Base-by-base conservation (phyloP, 352 stramenopile genomes). In the Phytopythium aichiense region DNA sequence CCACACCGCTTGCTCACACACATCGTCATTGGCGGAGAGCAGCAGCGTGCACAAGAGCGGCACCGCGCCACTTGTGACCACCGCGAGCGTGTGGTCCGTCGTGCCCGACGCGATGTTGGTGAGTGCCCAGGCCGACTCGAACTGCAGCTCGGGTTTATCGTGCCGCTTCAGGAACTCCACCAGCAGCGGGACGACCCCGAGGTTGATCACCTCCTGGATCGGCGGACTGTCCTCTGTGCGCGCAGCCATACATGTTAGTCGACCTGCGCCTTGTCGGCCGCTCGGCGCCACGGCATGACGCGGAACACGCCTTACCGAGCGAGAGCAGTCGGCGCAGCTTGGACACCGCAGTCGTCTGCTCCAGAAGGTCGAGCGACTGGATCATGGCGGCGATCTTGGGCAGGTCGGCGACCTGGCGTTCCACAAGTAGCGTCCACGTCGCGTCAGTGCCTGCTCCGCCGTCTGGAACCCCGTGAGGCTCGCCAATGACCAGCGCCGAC, bases 81-180 rank as follows among this genome's bases (percentile, higher is more conserved):
- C 97, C 22, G 98, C 93, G 52, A 98, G 89, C 1, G 98, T 99
- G 76, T 99, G 95, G 16, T 99, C 89, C 20, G 93, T 98, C 15
- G 97, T 99, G 54, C 97, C 97, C 16, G 94, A 99, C 12, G 97
- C 98, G 66, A 99, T 99, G 72, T 99, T 99, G 25, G 98, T 99
- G 6, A 99, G 78, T 18, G 97, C 97, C 98, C 98, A 99, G 7
- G 98, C 98, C 12, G 98, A 96, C 73, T 99, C 98, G 75, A 99
- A 99, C 74, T 99, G 97, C 59, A 98, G 82, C 63, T 92, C 75
- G 4, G 83, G 81, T 68, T 94, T 97, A 66, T 98, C 91, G 58
- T 98, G 88, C 49, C 91, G 83, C 62, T 91, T 79, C 28, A 99
- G 76, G 77, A 99, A 99, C 54, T 98, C 81, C 18, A 99, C 95